These are phyloP conservation scores for Scheffersomyces amazonensis DNA, from an alignment of 805 yeast genomes.

Conservation along the genomic window DNA sequence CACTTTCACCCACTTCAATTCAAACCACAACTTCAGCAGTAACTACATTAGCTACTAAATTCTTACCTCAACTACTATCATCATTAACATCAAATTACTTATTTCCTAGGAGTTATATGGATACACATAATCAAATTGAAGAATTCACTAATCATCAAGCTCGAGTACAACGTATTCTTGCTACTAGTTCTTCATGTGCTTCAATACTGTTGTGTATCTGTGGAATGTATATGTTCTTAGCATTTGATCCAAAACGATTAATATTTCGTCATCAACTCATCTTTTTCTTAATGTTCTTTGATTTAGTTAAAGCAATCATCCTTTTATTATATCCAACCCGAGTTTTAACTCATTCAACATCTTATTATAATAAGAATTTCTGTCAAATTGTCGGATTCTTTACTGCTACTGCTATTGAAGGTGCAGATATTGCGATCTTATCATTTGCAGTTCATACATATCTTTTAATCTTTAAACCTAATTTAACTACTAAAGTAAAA, in stretches of 20 bases:
- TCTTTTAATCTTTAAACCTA: constrained; percentile 65
- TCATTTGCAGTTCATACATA: constrained; percentile 83
- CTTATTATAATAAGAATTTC: constrained; percentile 49
- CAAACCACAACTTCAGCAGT: not conserved
- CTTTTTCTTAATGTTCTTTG: constrained; percentile 64
- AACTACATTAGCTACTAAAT: not conserved
- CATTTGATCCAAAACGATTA: constrained; percentile 60
- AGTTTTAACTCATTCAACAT: constrained; percentile 38
- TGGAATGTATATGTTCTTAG: constrained; percentile 57
- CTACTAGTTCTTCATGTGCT: constrained; percentile 35
- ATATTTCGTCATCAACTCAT: constrained; percentile 73
- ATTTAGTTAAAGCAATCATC: constrained; percentile 68
- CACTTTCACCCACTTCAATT: constrained; percentile 1
- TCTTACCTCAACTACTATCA: not conserved
- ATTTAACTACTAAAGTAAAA: constrained; percentile 39
- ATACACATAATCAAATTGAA: constrained; percentile 19
- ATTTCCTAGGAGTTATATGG: not conserved
- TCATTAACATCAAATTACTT: not conserved
- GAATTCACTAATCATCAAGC: constrained; percentile 26
- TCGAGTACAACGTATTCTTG: constrained; percentile 32
- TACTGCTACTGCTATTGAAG: constrained; percentile 77
- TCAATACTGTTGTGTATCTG: constrained; percentile 48
- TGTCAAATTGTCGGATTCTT: constrained; percentile 75
- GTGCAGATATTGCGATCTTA: constrained; percentile 81
- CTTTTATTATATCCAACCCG: constrained; percentile 68